Percentiles rank a stretch among this genome's conserved stretches.
Evolutionary conservation across 805 yeast species (phyloP).

Genomic region (Henningerozyma blattae): DNA sequence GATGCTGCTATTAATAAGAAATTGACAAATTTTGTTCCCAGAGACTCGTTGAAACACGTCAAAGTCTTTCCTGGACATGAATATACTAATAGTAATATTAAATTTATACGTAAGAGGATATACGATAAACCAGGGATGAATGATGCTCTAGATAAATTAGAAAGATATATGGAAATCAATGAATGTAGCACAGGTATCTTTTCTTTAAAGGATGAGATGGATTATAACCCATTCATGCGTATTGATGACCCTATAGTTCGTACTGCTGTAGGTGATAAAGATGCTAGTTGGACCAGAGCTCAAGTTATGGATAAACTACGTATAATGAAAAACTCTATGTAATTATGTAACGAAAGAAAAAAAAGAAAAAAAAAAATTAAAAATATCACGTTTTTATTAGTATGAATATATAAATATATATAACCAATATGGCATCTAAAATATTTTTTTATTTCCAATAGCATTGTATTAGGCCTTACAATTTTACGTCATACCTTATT

Average conservation of each 20-base stretch:
- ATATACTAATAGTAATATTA: conserved; percentile 73
- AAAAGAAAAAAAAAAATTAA: no score
- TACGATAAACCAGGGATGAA: conserved; percentile 28
- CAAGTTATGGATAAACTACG: conserved; percentile 67
- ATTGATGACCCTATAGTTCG: conserved; percentile 52
- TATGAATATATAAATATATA: no score
- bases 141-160: conserved; percentile 42
- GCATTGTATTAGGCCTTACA: no score
- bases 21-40: conserved; percentile 21
- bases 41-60: conserved; percentile 44
- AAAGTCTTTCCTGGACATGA: conserved; percentile 91
- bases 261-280: conserved; percentile 41
- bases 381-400: no score
- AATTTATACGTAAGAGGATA: conserved; percentile 59
- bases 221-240: conserved; percentile 85
- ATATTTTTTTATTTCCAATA: no score
- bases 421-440: no score
- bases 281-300: conserved; percentile 24
- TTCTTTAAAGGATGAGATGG: conserved; percentile 72
- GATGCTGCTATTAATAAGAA: conserved; percentile 46
- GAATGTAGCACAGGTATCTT: conserved; percentile 79
- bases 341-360: no score
- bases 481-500: no score
- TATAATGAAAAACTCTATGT: conserved; percentile 57
- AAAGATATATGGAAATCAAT: conserved; percentile 35